Evolutionary conservation across 441 rosid species (phyloP), one percentile per base, ranked within the genome.

Genomic region (Pelargonium citronellum): DNA sequence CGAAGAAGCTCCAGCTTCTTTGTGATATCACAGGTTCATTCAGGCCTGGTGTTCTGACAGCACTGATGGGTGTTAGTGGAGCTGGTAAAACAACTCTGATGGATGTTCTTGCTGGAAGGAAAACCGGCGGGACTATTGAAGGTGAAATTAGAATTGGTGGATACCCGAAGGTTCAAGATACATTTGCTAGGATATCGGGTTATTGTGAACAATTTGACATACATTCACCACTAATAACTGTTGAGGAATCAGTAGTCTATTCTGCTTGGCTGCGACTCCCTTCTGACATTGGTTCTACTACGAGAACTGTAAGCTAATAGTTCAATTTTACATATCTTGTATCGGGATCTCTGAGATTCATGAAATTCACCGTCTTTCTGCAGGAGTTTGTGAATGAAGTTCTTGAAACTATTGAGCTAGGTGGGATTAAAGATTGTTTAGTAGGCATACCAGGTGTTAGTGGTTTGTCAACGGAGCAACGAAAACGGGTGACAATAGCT

Each of bases 61-160:
- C 95, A 10, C 44, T 89, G 70, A 87, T 89, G 91, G 95, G 91
- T 15, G 91, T 85, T 19, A 89, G 89, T 73, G 94, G 94, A 57
- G 91, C 94, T 12, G 95, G 94, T 10, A 89, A 89, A 77, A 89
- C 94, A 39, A 88, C 91, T 17, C 87, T 87, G 24, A 70, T 89
- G 85, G 94, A 89, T 72, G 91, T 89, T 79, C 86, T 89, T 57
- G 69, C 87, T 0, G 91, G 95, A 66, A 82, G 95, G 67, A 89
- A 89, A 78, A 89, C 87, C 2, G 82, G 84, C 0, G 91, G 95
- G 8, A 69, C 57, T 15, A 87, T 87, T 4, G 78, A 83, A 70
- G 95, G 95, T 63, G 87, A 85, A 15, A 85, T 89, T 39, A 84
- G 75, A 69, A 77, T 87, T 57, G 84, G 84, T 1, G 91, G 90